These are phyloP conservation scores for Trametes meyenii DNA, from an alignment of 768 basidiomycete species.

Conservation along the genomic window DNA sequence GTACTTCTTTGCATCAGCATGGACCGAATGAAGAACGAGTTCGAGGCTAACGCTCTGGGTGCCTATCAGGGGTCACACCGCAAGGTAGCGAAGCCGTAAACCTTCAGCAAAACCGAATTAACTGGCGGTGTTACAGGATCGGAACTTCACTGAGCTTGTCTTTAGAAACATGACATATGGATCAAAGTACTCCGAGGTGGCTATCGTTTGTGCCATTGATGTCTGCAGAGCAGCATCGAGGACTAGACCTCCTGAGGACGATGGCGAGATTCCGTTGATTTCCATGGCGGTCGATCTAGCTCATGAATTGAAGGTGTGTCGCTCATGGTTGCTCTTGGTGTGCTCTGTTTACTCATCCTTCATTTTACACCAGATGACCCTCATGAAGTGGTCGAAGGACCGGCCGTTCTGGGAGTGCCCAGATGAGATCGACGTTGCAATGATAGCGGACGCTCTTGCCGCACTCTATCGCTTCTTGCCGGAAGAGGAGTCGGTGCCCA, in stretches of 20 bases:
- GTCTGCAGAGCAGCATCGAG: conserved; percentile 71
- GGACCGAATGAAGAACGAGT: conserved; percentile 67
- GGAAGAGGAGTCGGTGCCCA: conserved; percentile 55
- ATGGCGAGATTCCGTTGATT: conserved; percentile 64
- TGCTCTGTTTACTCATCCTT: conserved; percentile 3
- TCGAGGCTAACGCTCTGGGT: conserved; percentile 40
- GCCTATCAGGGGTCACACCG: conserved; percentile 34
- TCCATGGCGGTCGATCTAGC: conserved; percentile 72
- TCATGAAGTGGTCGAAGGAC: conserved; percentile 38
- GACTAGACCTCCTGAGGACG: conserved; percentile 38
- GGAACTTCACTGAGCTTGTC: conserved; percentile 64
- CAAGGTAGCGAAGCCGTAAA: conserved; percentile 20
- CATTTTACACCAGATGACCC: conserved; percentile 25
- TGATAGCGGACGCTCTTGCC: conserved; percentile 76
- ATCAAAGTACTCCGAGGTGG: conserved; percentile 61
- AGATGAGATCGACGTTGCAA: conserved; percentile 75
- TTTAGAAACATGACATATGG: conserved; percentile 53
- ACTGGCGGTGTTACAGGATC: conserved; percentile 38
- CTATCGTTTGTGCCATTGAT: conserved; percentile 75
- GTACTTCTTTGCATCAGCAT: conserved; percentile 74
- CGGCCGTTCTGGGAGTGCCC: conserved; percentile 68
- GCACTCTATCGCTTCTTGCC: conserved; percentile 73
- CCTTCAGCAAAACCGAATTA: background rate
- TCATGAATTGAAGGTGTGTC: conserved; percentile 73
- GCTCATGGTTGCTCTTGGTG: background rate